Evolutionary conservation across 2,329 filamentous ascomycete species (phyloP).

Genomic region (Colletotrichum lentis): DNA sequence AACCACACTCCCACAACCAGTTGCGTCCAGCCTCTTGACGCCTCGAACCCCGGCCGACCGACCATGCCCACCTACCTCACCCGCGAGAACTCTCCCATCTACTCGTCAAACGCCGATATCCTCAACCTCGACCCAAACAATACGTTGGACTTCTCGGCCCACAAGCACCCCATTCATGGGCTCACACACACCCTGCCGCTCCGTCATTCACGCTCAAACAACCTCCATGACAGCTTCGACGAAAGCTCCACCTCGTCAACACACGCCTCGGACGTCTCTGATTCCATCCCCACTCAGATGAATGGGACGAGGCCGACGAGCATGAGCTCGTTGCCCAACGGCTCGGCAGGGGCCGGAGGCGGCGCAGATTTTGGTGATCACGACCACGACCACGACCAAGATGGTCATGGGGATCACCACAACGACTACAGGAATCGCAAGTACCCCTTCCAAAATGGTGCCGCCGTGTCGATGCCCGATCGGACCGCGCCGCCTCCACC

Average conservation of each 20-base stretch:
- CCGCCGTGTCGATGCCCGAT: constrained; percentile 43
- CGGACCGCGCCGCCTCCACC: constrained; percentile 40
- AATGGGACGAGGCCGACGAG: constrained; percentile 57
- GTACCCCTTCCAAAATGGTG: constrained; percentile 42
- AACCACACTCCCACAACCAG: constrained; percentile 7
- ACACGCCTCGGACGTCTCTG: constrained; percentile 61
- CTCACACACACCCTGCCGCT: constrained; percentile 42
- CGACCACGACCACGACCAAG: constrained; percentile 31
- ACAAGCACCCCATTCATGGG: constrained; percentile 49
- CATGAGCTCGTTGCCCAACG: constrained; percentile 68
- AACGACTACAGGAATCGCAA: constrained; percentile 44
- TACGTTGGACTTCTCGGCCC: constrained; percentile 46
- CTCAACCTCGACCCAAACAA: constrained; percentile 55
- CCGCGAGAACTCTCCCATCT: constrained; percentile 55
- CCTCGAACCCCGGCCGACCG: constrained; percentile 29
- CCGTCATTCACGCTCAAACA: constrained; percentile 55
- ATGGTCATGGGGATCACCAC: constrained; percentile 45
- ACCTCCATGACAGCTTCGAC: constrained; percentile 62
- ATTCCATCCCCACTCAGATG: constrained; percentile 52
- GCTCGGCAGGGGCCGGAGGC: constrained; percentile 45
- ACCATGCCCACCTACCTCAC: constrained; percentile 64
- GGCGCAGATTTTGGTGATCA: constrained; percentile 44
- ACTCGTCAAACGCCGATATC: constrained; percentile 53
- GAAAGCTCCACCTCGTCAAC: constrained; percentile 63
- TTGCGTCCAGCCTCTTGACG: constrained; percentile 24